Conservation (phyloP, 768 basidiomycete genomes). For the Omphalotus guepiniiformis region DNA sequence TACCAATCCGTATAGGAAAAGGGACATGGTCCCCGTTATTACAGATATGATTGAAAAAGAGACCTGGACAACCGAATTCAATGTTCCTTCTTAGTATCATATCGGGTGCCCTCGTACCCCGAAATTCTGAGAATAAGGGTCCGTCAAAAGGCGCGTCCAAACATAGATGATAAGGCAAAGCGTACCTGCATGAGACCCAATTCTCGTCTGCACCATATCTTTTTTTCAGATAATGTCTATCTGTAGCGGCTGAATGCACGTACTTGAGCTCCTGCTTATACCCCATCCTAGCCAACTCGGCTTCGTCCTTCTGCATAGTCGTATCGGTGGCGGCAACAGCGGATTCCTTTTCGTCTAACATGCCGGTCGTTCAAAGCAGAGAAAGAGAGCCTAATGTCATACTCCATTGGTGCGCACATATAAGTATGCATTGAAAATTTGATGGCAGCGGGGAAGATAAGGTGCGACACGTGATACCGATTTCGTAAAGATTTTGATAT, state of each 20-base stretch:
- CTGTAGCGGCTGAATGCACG: constrained; percentile 16
- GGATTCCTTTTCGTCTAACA: constrained; percentile 9
- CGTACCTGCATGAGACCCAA: constrained; percentile 57
- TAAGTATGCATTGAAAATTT: no score
- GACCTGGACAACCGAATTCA: constrained; percentile 25
- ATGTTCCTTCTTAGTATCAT: constrained; percentile 6
- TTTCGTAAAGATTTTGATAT: no score
- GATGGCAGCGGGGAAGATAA: no score
- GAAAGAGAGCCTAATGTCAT: background rate
- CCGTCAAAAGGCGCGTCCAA: constrained; percentile 3
- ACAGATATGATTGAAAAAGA: constrained; percentile 77
- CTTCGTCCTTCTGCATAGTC: constrained; percentile 45
- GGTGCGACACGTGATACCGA: no score
- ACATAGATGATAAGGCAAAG: constrained; percentile 1
- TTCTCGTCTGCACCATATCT: constrained; percentile 43
- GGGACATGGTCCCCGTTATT: constrained; percentile 66
- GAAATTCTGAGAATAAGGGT: constrained; percentile 48
- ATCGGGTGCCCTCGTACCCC: constrained; percentile 35
- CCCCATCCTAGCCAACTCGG: constrained; percentile 63
- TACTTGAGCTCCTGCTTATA: constrained; percentile 69
- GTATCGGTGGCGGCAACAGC: background rate
- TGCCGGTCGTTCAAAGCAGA: background rate
- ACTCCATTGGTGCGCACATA: no score
- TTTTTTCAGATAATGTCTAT: background rate
- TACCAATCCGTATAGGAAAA: constrained; percentile 67